Conservation (phyloP, 495 filamentous ascomycete species). For the Tricharina praecox region DNA sequence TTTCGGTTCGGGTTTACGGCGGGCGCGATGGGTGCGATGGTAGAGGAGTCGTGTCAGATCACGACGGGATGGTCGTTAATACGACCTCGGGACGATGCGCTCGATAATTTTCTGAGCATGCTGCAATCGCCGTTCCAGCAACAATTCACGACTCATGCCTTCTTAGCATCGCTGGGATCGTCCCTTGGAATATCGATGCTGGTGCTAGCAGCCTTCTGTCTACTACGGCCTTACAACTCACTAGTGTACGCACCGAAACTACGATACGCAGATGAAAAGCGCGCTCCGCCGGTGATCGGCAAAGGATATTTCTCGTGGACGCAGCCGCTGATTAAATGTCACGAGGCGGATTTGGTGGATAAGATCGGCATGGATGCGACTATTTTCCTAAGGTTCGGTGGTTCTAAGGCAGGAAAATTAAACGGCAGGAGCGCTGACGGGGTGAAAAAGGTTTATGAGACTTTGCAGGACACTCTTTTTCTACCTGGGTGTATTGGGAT, state of each 20-base stretch:
- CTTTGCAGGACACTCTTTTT: conserved; percentile 91
- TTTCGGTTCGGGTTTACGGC: background rate
- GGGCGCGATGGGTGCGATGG: conserved; percentile 4
- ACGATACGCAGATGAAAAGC: conserved; percentile 80
- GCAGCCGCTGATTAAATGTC: conserved; percentile 53
- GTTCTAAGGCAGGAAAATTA: no score
- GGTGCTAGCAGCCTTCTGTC: conserved; percentile 65
- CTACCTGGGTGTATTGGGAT: conserved; percentile 53
- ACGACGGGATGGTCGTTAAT: conserved; percentile 8
- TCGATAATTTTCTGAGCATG: conserved; percentile 17
- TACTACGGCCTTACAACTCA: conserved; percentile 76
- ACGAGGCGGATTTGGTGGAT: conserved; percentile 57
- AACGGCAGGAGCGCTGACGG: no score
- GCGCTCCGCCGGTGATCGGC: conserved; percentile 77
- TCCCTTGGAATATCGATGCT: conserved; percentile 56
- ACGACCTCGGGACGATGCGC: conserved; percentile 5
- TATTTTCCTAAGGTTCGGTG: conserved; percentile 55
- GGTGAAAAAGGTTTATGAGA: conserved; percentile 39
- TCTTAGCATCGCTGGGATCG: conserved; percentile 65
- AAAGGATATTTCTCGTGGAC: conserved; percentile 79
- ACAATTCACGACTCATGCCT: conserved; percentile 44
- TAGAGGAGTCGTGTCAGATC: conserved; percentile 6
- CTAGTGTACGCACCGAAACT: conserved; percentile 88
- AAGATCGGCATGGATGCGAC: conserved; percentile 78
- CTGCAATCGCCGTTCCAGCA: conserved; percentile 21